Base-by-base conservation (phyloP, 1,139 yeast genomes). In the Kodamaea sp. region DNA sequence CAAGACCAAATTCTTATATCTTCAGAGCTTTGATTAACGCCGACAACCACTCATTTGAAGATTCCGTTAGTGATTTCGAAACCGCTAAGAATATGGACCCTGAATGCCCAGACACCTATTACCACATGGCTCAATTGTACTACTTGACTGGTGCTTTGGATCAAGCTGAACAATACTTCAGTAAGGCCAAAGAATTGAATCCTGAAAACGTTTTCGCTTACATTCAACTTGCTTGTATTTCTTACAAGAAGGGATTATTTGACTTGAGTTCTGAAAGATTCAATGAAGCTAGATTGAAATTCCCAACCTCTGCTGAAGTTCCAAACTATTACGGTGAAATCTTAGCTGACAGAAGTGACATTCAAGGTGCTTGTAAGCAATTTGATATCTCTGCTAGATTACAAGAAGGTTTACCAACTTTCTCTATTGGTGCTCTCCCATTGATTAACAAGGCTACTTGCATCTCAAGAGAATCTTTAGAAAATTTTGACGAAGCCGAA, bases 261-360 rank as follows among this genome's bases (percentile, higher is more conserved):
- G 64, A 62, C 40, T 78, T 72, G 41, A 82, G 94, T 44, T 79
- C 79, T 60, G 75, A 76, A 44, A 71, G 79, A 48, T 92, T 92
- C 69, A 74, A 78, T 49, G 81, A 78, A 50, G 88, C 96, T 34
- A 79, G 80, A 56, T 72, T 75, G 62, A 75, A 74, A 60, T 88
- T 87, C 79, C 94, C 96, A 52, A 78, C 92, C 27, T 76, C 84
- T 38, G 88, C 97, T 40, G 97, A 88, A 63, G 86, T 89, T 53
- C 95, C 94, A 67, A 90, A 89, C 70, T 94, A 90, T 65, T 88
- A 82, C 58, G 98, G 97, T 58, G 98, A 92, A 69, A 84, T 92
- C 39, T 74, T 90, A 56, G 81, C 89, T 48, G 97, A 92, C 60
- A 78, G 79, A 54, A 84, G 85, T 54, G 86, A 85, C 51, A 69